These are phyloP conservation scores for Phytopythium ostracodes DNA, from an alignment of 352 stramenopile genomes.

Conservation along the genomic window DNA sequence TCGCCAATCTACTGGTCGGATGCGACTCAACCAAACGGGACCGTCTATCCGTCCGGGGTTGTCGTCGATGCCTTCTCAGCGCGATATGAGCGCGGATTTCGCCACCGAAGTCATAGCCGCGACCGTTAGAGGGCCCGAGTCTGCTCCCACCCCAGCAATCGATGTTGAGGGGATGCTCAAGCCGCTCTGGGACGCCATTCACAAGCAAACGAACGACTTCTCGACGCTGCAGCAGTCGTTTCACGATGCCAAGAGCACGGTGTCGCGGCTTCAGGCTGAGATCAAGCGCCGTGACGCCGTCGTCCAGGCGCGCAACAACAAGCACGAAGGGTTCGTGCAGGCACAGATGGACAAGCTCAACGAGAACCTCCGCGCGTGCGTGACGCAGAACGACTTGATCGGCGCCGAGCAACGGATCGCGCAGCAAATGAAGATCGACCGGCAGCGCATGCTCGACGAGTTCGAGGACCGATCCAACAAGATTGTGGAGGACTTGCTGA, in stretches of 20 bases:
- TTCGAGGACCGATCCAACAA: slow-evolving; percentile 62
- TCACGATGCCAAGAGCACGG: slow-evolving; percentile 69
- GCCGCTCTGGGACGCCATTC: slow-evolving; percentile 71
- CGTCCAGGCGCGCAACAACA: slow-evolving; percentile 70
- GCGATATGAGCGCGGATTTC: slow-evolving; percentile 22
- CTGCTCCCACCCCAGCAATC: slow-evolving; percentile 7
- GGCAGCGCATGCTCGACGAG: slow-evolving; percentile 50
- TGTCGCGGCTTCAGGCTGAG: slow-evolving; percentile 64
- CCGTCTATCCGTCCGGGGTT: slow-evolving; percentile 10
- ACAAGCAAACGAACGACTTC: slow-evolving; percentile 77
- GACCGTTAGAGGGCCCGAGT: not conserved
- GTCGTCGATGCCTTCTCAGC: slow-evolving; percentile 15
- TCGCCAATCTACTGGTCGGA: slow-evolving; percentile 38
- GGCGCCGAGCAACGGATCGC: slow-evolving; percentile 66
- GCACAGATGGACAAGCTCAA: slow-evolving; percentile 78
- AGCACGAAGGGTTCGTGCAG: slow-evolving; percentile 70
- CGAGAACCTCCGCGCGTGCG: slow-evolving; percentile 60
- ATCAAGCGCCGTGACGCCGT: slow-evolving; percentile 80
- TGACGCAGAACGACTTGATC: slow-evolving; percentile 80
- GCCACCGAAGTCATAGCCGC: slow-evolving; percentile 6
- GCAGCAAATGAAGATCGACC: slow-evolving; percentile 69
- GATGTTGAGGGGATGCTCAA: slow-evolving; percentile 42
- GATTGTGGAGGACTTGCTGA: slow-evolving; percentile 57
- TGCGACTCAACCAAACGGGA: slow-evolving; percentile 14
- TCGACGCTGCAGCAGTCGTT: slow-evolving; percentile 54